A percentile compares a stretch with the other conserved stretches of the same genome.
Conservation (phyloP, 1,139 yeast genomes). For the Entelexis paramagnoliae region DNA sequence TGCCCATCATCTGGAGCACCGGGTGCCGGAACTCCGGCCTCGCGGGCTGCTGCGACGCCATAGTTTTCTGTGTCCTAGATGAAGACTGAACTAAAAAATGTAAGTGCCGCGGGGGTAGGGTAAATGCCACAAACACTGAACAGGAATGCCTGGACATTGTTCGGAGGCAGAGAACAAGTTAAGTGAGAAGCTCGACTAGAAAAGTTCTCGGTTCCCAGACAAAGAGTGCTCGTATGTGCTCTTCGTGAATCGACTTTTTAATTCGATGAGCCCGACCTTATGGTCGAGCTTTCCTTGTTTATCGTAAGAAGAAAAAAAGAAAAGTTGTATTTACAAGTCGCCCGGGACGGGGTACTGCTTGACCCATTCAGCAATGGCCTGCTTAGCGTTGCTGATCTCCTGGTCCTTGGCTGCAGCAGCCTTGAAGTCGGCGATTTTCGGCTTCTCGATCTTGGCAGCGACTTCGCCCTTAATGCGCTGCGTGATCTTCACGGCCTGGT, state of each 20-base stretch:
- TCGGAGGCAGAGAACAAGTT: too few species aligned
- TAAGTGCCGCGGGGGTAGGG: background rate
- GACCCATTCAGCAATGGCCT: constrained; percentile 84
- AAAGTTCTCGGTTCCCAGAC: too few species aligned
- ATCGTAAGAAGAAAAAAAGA: too few species aligned
- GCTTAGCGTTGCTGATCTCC: constrained; percentile 56
- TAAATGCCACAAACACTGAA: background rate
- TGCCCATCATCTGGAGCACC: constrained; percentile 80
- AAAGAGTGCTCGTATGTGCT: too few species aligned
- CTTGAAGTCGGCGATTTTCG: constrained; percentile 90
- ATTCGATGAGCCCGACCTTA: too few species aligned
- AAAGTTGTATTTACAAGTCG: constrained; percentile 25
- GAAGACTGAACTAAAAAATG: background rate
- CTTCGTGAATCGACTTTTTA: too few species aligned
- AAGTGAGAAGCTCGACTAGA: too few species aligned
- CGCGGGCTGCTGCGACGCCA: constrained; percentile 3
- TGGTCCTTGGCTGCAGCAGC: constrained; percentile 58
- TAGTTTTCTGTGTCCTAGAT: background rate
- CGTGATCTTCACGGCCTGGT: constrained; percentile 72
- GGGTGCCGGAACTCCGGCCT: constrained; percentile 59
- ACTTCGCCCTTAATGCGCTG: constrained; percentile 55
- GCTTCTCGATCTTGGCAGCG: constrained; percentile 70
- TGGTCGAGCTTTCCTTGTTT: too few species aligned
- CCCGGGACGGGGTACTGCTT: constrained; percentile 88
- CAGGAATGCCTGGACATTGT: too few species aligned